phyloP scores from a whole-genome alignment of 2,329 filamentous ascomycete species.

The Tympanopsis confertula region DNA sequence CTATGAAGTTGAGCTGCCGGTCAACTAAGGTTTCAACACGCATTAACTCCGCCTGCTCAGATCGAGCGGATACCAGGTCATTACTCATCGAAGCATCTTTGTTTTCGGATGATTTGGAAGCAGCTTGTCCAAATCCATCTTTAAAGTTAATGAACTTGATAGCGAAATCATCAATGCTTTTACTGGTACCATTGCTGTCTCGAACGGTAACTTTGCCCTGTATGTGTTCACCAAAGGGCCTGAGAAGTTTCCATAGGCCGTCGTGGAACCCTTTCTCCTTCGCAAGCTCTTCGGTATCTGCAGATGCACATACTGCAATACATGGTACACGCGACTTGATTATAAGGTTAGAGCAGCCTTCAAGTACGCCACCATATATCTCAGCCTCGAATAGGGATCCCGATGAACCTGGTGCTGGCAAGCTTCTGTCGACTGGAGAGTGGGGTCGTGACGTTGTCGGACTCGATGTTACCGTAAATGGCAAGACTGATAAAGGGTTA shows the following conservation, averaged over 20 bases:
- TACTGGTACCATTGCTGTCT: conserved; percentile 78
- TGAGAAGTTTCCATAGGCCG: conserved; percentile 73
- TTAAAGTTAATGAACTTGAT: conserved; percentile 72
- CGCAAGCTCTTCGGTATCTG: conserved; percentile 71
- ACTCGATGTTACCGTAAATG: conserved; percentile 56
- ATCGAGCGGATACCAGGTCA: background rate
- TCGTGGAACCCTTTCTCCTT: conserved; percentile 72
- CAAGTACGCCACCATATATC: conserved; percentile 9
- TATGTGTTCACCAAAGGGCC: conserved; percentile 82
- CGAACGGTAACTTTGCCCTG: conserved; percentile 80
- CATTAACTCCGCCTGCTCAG: conserved; percentile 23
- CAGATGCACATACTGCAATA: conserved; percentile 75
- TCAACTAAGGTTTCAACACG: conserved; percentile 74
- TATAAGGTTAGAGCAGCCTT: conserved; percentile 54
- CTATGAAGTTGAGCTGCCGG: conserved; percentile 65
- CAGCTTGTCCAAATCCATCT: conserved; percentile 38
- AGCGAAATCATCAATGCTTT: conserved; percentile 78
- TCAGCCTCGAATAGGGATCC: conserved; percentile 44
- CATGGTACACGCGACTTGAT: conserved; percentile 80
- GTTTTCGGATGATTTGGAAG: conserved; percentile 21
- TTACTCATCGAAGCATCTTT: conserved; percentile 12
- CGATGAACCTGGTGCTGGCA: conserved; percentile 42
- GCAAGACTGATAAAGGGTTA: conserved; percentile 45
- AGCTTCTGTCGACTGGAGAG: conserved; percentile 51
- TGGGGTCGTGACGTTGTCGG: conserved; percentile 56